phyloP scores from a whole-genome alignment of 2,329 filamentous ascomycete genomes.

The Xylariaceae sp. region DNA sequence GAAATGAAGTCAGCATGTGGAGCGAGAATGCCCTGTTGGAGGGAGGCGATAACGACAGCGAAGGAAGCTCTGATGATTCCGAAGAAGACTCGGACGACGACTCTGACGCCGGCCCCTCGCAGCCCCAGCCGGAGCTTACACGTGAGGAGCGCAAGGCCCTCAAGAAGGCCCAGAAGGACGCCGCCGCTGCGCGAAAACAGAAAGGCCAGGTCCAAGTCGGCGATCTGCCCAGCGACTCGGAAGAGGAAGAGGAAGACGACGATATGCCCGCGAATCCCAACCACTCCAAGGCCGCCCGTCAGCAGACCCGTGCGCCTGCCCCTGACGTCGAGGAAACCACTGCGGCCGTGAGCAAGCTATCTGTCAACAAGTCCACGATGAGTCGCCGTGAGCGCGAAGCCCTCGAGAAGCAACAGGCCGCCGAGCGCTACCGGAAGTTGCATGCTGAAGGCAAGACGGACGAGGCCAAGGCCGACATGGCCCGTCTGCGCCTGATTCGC shows the following conservation, averaged over 20 bases:
- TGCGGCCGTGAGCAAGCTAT: constrained; percentile 51
- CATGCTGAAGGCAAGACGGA: constrained; percentile 96
- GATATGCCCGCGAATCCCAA: constrained; percentile 87
- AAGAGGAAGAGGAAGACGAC: constrained; percentile 37
- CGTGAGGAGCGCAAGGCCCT: constrained; percentile 84
- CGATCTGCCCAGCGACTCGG: constrained; percentile 71
- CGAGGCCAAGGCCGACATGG: constrained; percentile 84
- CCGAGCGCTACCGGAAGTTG: constrained; percentile 84
- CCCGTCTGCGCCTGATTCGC: constrained; percentile 71
- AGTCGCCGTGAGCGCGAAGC: constrained; percentile 62
- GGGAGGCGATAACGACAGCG: constrained; percentile 46
- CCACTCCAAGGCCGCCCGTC: constrained; percentile 69
- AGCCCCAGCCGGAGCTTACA: constrained; percentile 52
- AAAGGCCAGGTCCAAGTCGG: constrained; percentile 70
- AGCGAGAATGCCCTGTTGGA: constrained; percentile 51
- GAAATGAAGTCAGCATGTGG: constrained; percentile 87
- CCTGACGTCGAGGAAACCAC: constrained; percentile 45
- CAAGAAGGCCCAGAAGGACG: constrained; percentile 87
- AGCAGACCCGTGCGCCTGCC: constrained; percentile 45
- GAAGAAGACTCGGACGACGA: constrained; percentile 41
- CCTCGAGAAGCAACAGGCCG: constrained; percentile 77
- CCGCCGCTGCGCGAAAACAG: constrained; percentile 73
- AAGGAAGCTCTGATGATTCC: constrained; percentile 40
- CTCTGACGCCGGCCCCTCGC: constrained; percentile 41
- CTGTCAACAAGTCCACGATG: constrained; percentile 44